phyloP scores from a whole-genome alignment of 768 basidiomycete species.

The Tulasnella sp. region DNA sequence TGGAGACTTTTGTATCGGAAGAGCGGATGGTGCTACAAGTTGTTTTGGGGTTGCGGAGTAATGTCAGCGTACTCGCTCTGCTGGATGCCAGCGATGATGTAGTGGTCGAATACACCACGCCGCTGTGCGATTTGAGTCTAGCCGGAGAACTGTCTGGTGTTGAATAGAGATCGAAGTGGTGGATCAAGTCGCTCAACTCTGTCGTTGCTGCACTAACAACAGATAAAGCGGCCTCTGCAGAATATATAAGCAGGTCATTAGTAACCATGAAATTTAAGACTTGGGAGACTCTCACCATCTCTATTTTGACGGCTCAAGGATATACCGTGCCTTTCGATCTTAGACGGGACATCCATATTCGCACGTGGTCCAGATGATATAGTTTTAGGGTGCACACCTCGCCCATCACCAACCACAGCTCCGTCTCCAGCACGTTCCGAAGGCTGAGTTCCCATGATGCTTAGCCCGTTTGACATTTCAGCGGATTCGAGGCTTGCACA shows the following conservation, averaged over 20 bases:
- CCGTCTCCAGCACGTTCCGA: slow-evolving; percentile 17
- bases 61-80: neutral
- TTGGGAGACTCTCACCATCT: slow-evolving; percentile 29
- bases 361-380: slow-evolving; percentile 1
- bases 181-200: slow-evolving; percentile 65
- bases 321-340: neutral
- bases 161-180: slow-evolving; percentile 66
- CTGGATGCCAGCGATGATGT: neutral
- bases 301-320: slow-evolving; percentile 30
- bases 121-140: neutral
- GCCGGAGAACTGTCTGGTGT: slow-evolving; percentile 44
- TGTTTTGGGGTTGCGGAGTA: neutral
- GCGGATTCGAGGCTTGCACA: too few species aligned
- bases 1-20: too few species aligned
- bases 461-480: too few species aligned
- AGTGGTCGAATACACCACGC: neutral
- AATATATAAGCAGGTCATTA: neutral
- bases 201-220: slow-evolving; percentile 70
- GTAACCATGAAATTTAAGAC: neutral
- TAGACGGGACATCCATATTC: too few species aligned
- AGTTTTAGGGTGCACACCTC: neutral
- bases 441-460: too few species aligned
- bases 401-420: neutral
- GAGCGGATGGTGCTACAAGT: too few species aligned
- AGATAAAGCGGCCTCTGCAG: slow-evolving; percentile 12